Conservation (phyloP, 2,329 filamentous ascomycete genomes). For the Phaeosphaeriaceae sp. region DNA sequence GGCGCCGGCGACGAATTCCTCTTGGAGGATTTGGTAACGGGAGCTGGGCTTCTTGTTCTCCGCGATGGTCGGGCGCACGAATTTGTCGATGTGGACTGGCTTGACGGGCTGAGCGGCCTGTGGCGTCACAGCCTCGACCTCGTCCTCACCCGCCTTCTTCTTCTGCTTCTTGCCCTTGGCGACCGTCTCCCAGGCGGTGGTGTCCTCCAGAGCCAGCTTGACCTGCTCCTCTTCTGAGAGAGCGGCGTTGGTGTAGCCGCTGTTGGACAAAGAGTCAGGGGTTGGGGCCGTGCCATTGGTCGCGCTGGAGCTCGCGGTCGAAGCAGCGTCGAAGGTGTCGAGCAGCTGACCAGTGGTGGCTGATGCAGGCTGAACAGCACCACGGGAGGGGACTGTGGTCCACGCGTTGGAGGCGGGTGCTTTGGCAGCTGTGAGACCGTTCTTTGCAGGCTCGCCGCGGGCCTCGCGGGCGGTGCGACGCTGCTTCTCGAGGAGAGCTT, state of each 20-base stretch:
- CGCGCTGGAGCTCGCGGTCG: slow-evolving; percentile 50
- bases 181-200: slow-evolving; percentile 68
- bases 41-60: slow-evolving; percentile 40
- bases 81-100: slow-evolving; percentile 22
- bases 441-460: slow-evolving; percentile 83
- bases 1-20: slow-evolving; percentile 28
- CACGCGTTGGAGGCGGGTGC: slow-evolving; percentile 62
- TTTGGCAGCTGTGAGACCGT: slow-evolving; percentile 65
- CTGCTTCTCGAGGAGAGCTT: slow-evolving; percentile 80
- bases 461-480: slow-evolving; percentile 80
- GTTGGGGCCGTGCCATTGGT: slow-evolving; percentile 51
- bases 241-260: slow-evolving; percentile 6
- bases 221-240: slow-evolving; percentile 67
- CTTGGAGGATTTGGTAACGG: slow-evolving; percentile 38
- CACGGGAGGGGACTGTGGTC: slow-evolving; percentile 49
- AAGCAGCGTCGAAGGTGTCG: slow-evolving; percentile 58
- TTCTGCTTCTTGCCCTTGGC: slow-evolving; percentile 62
- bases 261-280: slow-evolving; percentile 28
- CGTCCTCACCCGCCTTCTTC: slow-evolving; percentile 56
- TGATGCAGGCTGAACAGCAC: slow-evolving; percentile 28
- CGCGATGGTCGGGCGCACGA: slow-evolving; percentile 20
- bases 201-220: slow-evolving; percentile 56
- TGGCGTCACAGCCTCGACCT: slow-evolving; percentile 24
- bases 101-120: slow-evolving; percentile 26
- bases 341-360: slow-evolving; percentile 48